Evolutionary conservation across 805 yeast species (phyloP).

Genomic region (Maudiozyma serrabonitensis): DNA sequence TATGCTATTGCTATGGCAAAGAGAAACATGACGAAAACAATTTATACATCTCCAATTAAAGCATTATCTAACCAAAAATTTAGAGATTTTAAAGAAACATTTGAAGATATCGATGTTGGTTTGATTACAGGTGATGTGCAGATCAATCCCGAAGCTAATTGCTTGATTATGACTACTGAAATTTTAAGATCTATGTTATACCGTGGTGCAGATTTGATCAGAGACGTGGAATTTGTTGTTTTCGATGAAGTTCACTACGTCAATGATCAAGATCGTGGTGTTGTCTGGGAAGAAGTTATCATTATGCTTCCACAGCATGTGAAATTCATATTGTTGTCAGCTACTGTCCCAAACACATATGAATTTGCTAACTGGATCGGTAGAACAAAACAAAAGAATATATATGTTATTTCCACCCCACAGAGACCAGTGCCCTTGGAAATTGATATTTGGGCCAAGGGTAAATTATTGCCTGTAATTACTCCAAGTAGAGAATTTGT

Average conservation of each 20-base stretch:
- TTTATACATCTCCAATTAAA: conserved; percentile 91
- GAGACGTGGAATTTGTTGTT: conserved; percentile 95
- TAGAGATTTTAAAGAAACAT: conserved; percentile 73
- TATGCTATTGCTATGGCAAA: conserved; percentile 96
- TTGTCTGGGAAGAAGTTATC: conserved; percentile 98
- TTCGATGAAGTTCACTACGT: conserved; percentile 98
- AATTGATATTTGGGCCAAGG: conserved; percentile 76
- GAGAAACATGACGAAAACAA: conserved; percentile 92
- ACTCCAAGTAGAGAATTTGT: conserved; percentile 63
- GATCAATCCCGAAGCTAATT: conserved; percentile 91
- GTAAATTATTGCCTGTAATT: conserved; percentile 60
- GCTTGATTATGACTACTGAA: conserved; percentile 96
- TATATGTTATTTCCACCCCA: conserved; percentile 91
- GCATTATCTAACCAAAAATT: conserved; percentile 86
- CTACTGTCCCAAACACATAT: conserved; percentile 96
- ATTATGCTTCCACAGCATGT: conserved; percentile 97
- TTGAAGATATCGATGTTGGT: conserved; percentile 80
- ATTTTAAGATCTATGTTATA: conserved; percentile 91
- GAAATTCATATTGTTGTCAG: conserved; percentile 80
- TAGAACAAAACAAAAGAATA: conserved; percentile 89
- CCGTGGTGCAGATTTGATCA: conserved; percentile 88
- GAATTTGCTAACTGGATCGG: conserved; percentile 99
- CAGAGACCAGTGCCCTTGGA: conserved; percentile 95
- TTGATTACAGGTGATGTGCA: conserved; percentile 96
- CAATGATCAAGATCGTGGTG: conserved; percentile 94